phyloP scores from a whole-genome alignment of 2,329 filamentous ascomycete species.

The Tricladium varicosporioides region DNA sequence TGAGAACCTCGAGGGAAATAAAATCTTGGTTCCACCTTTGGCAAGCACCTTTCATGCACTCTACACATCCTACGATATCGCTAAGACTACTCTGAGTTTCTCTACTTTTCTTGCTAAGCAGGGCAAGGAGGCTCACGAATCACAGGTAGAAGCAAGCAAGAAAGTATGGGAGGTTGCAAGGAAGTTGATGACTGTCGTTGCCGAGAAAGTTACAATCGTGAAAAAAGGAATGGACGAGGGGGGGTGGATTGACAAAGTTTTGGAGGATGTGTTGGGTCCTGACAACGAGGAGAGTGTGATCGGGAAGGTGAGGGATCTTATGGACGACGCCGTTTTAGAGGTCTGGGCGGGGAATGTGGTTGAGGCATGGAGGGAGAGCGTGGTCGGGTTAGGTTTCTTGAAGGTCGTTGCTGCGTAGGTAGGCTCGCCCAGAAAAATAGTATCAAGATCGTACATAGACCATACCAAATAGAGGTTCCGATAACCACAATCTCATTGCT shows the following conservation, averaged over 20 bases:
- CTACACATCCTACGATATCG: slow-evolving; percentile 30
- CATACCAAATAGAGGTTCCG: neutral
- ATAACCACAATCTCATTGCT: no score
- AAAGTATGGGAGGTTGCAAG: slow-evolving; percentile 11
- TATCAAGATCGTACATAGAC: neutral
- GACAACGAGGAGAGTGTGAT: slow-evolving; percentile 7
- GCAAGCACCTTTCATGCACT: slow-evolving; percentile 28
- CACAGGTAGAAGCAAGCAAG: slow-evolving; percentile 17
- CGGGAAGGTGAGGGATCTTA: slow-evolving; percentile 20
- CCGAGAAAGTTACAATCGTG: slow-evolving; percentile 20
- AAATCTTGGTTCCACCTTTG: slow-evolving; percentile 19
- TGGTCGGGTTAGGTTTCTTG: slow-evolving; percentile 30
- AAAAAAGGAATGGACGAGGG: slow-evolving; percentile 33
- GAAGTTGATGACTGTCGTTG: slow-evolving; percentile 18
- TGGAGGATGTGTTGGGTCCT: slow-evolving; percentile 21
- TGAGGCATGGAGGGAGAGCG: slow-evolving; percentile 34
- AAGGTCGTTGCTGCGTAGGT: neutral
- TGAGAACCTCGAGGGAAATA: slow-evolving; percentile 6
- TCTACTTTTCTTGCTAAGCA: slow-evolving; percentile 19
- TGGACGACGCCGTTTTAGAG: slow-evolving; percentile 33
- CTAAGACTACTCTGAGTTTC: slow-evolving; percentile 19
- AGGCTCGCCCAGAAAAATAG: no score
- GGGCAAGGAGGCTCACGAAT: slow-evolving; percentile 16
- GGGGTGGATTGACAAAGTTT: slow-evolving; percentile 35
- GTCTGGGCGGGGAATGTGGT: slow-evolving; percentile 33